These are phyloP conservation scores for Herpetomonas tarakana DNA, from an alignment of 208 protist species.

Conservation along the genomic window DNA sequence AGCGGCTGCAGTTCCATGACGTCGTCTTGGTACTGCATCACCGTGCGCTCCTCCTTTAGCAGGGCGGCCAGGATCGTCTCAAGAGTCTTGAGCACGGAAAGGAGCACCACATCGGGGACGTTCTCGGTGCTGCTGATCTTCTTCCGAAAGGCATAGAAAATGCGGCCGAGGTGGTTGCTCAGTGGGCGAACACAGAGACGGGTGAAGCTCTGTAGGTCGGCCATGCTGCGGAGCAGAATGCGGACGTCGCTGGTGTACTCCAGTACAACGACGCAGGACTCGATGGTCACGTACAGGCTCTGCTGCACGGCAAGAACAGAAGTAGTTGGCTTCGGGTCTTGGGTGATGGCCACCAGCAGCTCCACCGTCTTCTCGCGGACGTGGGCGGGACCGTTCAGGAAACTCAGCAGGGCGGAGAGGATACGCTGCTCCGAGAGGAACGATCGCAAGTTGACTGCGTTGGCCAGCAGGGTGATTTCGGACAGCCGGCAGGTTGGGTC, in stretches of 20 bases:
- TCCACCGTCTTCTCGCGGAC: slow-evolving; percentile 82
- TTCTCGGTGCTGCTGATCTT: slow-evolving; percentile 47
- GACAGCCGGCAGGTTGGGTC: slow-evolving; percentile 69
- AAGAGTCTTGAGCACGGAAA: slow-evolving; percentile 78
- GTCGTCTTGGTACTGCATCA: slow-evolving; percentile 82
- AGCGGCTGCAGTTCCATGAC: slow-evolving; percentile 71
- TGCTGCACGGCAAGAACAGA: slow-evolving; percentile 63
- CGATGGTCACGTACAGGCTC: slow-evolving; percentile 69
- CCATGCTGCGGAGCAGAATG: slow-evolving; percentile 74
- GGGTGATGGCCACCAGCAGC: slow-evolving; percentile 75
- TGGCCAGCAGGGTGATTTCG: slow-evolving; percentile 63
- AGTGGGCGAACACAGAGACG: slow-evolving; percentile 69
- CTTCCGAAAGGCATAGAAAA: slow-evolving; percentile 81
- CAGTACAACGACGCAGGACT: slow-evolving; percentile 80
- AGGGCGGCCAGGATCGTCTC: slow-evolving; percentile 60
- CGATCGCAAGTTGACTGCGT: slow-evolving; percentile 52
- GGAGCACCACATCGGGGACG: slow-evolving; percentile 58
- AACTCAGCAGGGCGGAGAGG: slow-evolving; percentile 75
- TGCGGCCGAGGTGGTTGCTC: slow-evolving; percentile 67
- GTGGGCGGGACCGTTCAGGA: slow-evolving; percentile 63
- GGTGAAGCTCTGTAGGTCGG: slow-evolving; percentile 83
- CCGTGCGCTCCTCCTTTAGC: slow-evolving; percentile 50
- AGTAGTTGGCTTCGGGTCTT: slow-evolving; percentile 51
- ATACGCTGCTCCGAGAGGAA: slow-evolving; percentile 77
- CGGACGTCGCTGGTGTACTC: slow-evolving; percentile 79